Evolutionary conservation across 2,329 filamentous ascomycete species (phyloP).

Genomic region (Coniochaeta sp.): DNA sequence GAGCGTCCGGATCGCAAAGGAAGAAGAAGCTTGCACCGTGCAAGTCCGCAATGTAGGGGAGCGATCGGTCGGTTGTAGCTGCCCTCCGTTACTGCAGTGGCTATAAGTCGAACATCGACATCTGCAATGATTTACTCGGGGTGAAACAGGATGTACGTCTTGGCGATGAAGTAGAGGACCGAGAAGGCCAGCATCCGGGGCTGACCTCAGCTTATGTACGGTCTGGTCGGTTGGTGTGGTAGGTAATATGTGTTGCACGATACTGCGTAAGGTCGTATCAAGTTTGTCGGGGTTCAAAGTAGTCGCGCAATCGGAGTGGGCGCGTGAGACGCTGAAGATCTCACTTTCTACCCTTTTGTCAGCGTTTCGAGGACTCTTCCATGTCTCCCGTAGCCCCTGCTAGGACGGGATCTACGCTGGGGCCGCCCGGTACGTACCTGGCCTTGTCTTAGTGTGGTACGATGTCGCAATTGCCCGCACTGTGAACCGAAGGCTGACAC

Average conservation of each 20-base stretch:
- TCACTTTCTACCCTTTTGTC: background rate
- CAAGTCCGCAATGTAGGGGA: background rate
- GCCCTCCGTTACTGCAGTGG: background rate
- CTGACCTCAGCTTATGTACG: constrained; percentile 2
- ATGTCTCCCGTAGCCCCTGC: background rate
- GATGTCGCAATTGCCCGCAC: background rate
- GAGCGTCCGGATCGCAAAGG: background rate
- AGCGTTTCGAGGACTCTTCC: background rate
- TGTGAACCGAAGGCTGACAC: too few species aligned
- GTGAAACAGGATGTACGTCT: background rate
- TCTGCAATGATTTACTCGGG: background rate
- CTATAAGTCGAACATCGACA: background rate
- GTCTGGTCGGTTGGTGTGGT: background rate
- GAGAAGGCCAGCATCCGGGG: background rate
- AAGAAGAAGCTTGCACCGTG: background rate
- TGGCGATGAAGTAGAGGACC: background rate
- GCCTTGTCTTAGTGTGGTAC: background rate
- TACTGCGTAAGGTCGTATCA: background rate
- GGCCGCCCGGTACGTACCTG: background rate
- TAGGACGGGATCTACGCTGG: background rate
- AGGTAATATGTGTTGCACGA: background rate
- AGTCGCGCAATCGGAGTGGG: background rate
- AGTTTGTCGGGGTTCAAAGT: background rate
- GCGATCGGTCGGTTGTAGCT: background rate
- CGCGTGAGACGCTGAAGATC: background rate